Evolutionary conservation across 1,284 basidiomycete species (phyloP).

Genomic region (Irpex lacteus): DNA sequence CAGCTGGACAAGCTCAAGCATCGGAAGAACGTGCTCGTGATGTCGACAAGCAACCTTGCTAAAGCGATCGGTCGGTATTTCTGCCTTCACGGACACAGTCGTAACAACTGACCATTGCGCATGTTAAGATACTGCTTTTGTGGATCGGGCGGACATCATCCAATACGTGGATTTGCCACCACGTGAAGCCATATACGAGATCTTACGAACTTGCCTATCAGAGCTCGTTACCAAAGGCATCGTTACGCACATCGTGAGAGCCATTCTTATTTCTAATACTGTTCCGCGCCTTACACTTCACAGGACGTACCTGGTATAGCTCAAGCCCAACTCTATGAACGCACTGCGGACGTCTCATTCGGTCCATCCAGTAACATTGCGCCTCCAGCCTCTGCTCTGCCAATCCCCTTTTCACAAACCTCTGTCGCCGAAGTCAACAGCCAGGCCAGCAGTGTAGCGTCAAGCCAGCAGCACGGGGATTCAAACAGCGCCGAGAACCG

Average conservation of each 20-base stretch:
- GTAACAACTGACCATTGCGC: background rate
- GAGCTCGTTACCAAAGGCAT: conserved; percentile 82
- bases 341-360: conserved; percentile 28
- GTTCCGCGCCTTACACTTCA: background rate
- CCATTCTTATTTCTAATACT: conserved; percentile 5
- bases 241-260: conserved; percentile 54
- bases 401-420: background rate
- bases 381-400: background rate
- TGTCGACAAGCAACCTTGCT: conserved; percentile 95
- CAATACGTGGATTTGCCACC: conserved; percentile 93
- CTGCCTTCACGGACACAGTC: background rate
- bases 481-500: conserved; percentile 30
- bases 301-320: conserved; percentile 63
- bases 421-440: background rate
- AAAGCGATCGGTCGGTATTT: conserved; percentile 81
- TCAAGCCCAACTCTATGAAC: conserved; percentile 58
- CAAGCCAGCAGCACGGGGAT: conserved; percentile 7
- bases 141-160: conserved; percentile 96
- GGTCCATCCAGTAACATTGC: conserved; percentile 1
- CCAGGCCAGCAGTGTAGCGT: conserved; percentile 9
- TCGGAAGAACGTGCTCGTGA: conserved; percentile 90
- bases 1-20: conserved; percentile 96
- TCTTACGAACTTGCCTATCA: conserved; percentile 78
- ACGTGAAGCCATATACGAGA: conserved; percentile 90
- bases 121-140: conserved; percentile 82